Conservation (phyloP, 176 grass and related monocot species). For the Carex parvula region DNA sequence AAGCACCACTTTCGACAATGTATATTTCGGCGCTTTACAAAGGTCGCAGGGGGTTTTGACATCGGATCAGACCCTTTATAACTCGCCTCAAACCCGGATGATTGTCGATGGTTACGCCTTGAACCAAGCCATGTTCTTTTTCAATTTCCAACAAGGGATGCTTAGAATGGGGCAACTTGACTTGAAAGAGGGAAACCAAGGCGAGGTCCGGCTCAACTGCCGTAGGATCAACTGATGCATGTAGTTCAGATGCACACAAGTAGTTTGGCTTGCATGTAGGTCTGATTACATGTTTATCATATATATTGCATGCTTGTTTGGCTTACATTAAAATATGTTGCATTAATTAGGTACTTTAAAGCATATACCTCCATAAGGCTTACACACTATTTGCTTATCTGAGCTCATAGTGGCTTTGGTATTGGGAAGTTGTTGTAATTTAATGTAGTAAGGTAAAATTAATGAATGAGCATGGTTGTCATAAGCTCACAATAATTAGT, state of each 20-base stretch:
- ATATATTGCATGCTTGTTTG: neutral
- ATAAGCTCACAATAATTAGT: neutral
- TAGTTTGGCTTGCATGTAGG: neutral
- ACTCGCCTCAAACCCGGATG: slow-evolving; percentile 44
- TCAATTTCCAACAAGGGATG: slow-evolving; percentile 71
- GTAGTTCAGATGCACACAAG: neutral
- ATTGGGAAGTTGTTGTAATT: neutral
- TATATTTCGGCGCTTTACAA: slow-evolving; percentile 68
- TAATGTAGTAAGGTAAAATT: neutral
- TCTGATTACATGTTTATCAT: neutral
- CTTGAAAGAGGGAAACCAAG: slow-evolving; percentile 56
- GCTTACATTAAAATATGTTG: neutral
- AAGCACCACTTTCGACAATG: slow-evolving; percentile 46
- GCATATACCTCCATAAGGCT: neutral
- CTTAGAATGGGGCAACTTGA: slow-evolving; percentile 78
- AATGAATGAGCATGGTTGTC: neutral
- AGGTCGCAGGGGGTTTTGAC: slow-evolving; percentile 41
- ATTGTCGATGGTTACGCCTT: slow-evolving; percentile 58
- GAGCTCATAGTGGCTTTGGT: neutral
- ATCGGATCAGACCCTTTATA: slow-evolving; percentile 77
- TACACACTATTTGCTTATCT: neutral
- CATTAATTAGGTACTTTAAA: neutral
- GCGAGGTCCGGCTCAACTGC: slow-evolving; percentile 64
- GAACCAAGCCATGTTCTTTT: slow-evolving; percentile 75
- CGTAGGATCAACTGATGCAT: slow-evolving; percentile 41